Conservation (phyloP, 2,329 filamentous ascomycete genomes). For the Pseudogymnoascus sp. region DNA sequence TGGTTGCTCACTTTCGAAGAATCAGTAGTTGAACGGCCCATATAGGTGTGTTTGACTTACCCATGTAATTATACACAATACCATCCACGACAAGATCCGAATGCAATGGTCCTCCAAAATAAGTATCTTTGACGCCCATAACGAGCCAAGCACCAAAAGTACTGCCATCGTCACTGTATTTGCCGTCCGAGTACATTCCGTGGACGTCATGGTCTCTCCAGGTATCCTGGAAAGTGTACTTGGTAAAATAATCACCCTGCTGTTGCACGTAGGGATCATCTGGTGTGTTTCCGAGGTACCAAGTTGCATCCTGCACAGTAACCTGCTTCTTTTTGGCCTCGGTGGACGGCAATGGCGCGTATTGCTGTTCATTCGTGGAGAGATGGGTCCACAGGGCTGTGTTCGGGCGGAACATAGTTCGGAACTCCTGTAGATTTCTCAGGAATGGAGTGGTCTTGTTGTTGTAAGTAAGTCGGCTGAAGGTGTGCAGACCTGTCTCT, state of each 20-base stretch:
- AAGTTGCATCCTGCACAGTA: slow-evolving; percentile 55
- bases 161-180: slow-evolving; percentile 38
- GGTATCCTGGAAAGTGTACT: slow-evolving; percentile 52
- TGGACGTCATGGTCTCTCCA: slow-evolving; percentile 52
- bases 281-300: slow-evolving; percentile 47
- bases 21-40: slow-evolving; percentile 14
- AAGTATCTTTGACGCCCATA: slow-evolving; percentile 55
- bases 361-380: slow-evolving; percentile 46
- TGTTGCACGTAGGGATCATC: slow-evolving; percentile 46
- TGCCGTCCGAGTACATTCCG: slow-evolving; percentile 45
- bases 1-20: slow-evolving; percentile 44
- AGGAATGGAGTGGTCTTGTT: slow-evolving; percentile 48
- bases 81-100: slow-evolving; percentile 56
- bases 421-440: slow-evolving; percentile 50
- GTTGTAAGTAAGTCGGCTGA: slow-evolving; percentile 50
- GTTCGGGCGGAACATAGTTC: slow-evolving; percentile 53
- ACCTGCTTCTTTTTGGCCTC: slow-evolving; percentile 35
- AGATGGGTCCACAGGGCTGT: slow-evolving; percentile 54
- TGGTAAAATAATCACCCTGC: slow-evolving; percentile 55
- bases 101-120: slow-evolving; percentile 52
- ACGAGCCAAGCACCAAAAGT: slow-evolving; percentile 55
- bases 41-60: slow-evolving; percentile 15
- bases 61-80: slow-evolving; percentile 56
- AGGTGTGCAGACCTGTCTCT: slow-evolving; percentile 54
- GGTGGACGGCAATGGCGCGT: slow-evolving; percentile 42